Evolutionary conservation across 257 asterid species (phyloP).

Genomic region (Paraleonurus japonicus): DNA sequence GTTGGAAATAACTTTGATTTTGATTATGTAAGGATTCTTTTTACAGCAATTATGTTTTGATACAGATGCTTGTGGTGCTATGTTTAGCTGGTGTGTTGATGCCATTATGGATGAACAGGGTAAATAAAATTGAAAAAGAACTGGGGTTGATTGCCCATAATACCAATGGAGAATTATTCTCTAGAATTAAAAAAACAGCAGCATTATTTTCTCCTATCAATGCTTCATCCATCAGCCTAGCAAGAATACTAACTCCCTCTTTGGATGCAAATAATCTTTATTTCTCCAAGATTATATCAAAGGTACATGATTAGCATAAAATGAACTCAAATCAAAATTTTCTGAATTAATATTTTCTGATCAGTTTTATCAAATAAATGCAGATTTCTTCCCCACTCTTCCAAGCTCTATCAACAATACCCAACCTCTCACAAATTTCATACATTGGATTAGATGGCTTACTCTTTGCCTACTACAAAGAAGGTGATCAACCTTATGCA

Average conservation of each 20-base stretch:
- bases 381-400: conserved; percentile 45
- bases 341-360: neutral
- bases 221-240: conserved; percentile 39
- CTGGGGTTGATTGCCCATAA: conserved; percentile 25
- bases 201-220: conserved; percentile 32
- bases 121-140: conserved; percentile 32
- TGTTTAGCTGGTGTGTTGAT: conserved; percentile 39
- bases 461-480: conserved; percentile 39
- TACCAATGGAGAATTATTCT: conserved; percentile 29
- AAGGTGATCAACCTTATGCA: conserved; percentile 34
- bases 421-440: conserved; percentile 46
- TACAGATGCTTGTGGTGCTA: conserved; percentile 45
- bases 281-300: conserved; percentile 25
- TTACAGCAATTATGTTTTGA: too few relatives aligned
- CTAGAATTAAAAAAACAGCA: conserved; percentile 26
- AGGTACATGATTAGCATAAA: conserved; percentile 25
- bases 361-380: neutral
- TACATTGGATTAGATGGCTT: conserved; percentile 49
- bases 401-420: conserved; percentile 48
- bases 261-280: conserved; percentile 21
- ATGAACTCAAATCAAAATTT: too few relatives aligned
- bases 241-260: conserved; percentile 26
- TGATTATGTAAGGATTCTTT: too few relatives aligned
- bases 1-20: too few relatives aligned
- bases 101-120: conserved; percentile 44